phyloP scores from a whole-genome alignment of 2,329 filamentous ascomycete species.

The Trichoderma sp. region DNA sequence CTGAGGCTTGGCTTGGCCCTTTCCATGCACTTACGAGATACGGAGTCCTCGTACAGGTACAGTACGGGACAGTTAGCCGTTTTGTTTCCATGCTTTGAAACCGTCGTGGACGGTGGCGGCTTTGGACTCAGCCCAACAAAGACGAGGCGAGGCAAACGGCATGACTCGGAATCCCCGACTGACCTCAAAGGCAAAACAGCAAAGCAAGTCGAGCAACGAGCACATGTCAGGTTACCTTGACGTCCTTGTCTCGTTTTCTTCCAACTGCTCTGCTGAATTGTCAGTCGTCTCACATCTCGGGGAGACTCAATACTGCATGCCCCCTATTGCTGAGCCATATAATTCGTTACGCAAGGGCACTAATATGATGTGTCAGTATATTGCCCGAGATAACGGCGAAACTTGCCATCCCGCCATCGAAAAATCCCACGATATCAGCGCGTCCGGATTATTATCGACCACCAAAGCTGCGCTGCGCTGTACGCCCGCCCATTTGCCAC shows the following conservation, averaged over 20 bases:
- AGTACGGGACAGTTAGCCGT: neutral
- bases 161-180: constrained; percentile 16
- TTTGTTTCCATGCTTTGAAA: neutral
- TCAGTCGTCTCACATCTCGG: neutral
- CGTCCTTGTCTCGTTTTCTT: neutral
- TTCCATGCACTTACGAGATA: neutral
- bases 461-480: neutral
- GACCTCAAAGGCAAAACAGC: neutral
- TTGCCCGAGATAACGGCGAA: constrained; percentile 19
- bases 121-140: neutral
- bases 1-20: neutral
- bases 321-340: neutral
- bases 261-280: neutral
- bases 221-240: neutral
- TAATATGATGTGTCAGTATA: constrained; percentile 18
- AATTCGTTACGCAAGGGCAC: neutral
- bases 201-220: neutral
- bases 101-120: constrained; percentile 14
- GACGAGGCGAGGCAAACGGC: neutral
- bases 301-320: neutral
- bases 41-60: neutral
- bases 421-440: constrained; percentile 4
- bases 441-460: neutral
- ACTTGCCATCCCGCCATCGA: neutral
- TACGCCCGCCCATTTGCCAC: neutral